A percentile compares a stretch with the other conserved stretches of the same genome.
Conservation (phyloP, 1,139 yeast genomes). For the Taphrina deformans region DNA sequence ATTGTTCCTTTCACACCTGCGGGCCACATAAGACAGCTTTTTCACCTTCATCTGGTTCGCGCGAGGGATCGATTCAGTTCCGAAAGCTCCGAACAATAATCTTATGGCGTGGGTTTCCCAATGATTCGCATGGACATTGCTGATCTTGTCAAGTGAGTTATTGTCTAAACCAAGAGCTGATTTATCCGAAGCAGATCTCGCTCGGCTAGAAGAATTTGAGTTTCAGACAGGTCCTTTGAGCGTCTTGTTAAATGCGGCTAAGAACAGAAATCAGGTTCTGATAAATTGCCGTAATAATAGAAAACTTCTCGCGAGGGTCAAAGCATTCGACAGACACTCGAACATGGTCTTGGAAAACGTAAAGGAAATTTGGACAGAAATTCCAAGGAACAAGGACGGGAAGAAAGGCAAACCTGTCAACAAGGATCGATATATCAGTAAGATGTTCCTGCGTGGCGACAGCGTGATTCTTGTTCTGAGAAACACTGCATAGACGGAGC, state of each 20-base stretch:
- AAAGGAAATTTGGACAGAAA: conserved; percentile 86
- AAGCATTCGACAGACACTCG: conserved; percentile 94
- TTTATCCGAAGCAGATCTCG: conserved; percentile 74
- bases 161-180: conserved; percentile 75
- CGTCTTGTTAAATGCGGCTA: conserved; percentile 74
- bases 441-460: conserved; percentile 92
- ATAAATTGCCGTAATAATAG: conserved; percentile 92
- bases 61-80: too few relatives aligned
- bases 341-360: conserved; percentile 91
- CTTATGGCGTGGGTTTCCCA: background rate
- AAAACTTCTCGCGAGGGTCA: conserved; percentile 81
- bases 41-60: too few relatives aligned
- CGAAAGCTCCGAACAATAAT: background rate
- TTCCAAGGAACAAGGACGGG: conserved; percentile 63
- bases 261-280: conserved; percentile 71
- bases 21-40: too few relatives aligned
- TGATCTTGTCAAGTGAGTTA: conserved; percentile 53
- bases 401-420: conserved; percentile 68
- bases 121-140: background rate
- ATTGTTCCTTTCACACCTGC: too few relatives aligned
- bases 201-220: conserved; percentile 84
- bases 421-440: conserved; percentile 82
- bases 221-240: conserved; percentile 90
- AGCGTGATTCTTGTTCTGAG: conserved; percentile 83
- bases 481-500: conserved; percentile 39